phyloP scores from a whole-genome alignment of 2,329 filamentous ascomycete genomes.

The Botrytis galanthina region DNA sequence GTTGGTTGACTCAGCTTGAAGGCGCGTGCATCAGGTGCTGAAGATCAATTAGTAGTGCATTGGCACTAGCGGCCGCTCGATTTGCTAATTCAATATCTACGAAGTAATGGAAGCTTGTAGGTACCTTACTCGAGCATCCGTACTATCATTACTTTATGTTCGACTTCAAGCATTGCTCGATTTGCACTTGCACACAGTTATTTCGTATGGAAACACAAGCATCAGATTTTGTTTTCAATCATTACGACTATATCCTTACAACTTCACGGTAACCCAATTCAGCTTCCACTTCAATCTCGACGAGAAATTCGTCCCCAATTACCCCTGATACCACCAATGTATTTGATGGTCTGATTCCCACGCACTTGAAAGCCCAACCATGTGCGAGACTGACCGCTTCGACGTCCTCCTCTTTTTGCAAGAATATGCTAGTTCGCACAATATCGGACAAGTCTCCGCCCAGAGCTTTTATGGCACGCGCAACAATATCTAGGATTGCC shows the following conservation, averaged over 20 bases:
- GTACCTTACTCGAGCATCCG: background rate
- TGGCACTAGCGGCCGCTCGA: background rate
- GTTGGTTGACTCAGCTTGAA: background rate
- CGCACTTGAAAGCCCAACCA: background rate
- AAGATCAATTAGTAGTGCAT: background rate
- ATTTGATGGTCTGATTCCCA: background rate
- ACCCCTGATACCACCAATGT: background rate
- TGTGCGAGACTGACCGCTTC: background rate
- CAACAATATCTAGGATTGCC: background rate
- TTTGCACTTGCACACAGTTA: background rate
- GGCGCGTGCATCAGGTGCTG: background rate
- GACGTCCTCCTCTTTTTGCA: background rate
- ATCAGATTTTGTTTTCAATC: background rate
- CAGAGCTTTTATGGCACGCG: background rate
- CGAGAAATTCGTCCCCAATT: background rate
- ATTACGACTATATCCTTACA: background rate
- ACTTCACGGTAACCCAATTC: background rate
- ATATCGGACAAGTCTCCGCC: background rate
- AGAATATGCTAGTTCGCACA: background rate
- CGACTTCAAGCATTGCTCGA: background rate
- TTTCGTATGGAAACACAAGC: background rate
- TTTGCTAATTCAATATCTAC: background rate
- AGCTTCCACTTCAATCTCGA: background rate
- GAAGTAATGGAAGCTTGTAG: background rate
- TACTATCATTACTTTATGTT: background rate